A percentile compares a stretch with the other conserved stretches of the same genome.
Conservation (phyloP, 345 rosid genomes). For the Populus davidiana region DNA sequence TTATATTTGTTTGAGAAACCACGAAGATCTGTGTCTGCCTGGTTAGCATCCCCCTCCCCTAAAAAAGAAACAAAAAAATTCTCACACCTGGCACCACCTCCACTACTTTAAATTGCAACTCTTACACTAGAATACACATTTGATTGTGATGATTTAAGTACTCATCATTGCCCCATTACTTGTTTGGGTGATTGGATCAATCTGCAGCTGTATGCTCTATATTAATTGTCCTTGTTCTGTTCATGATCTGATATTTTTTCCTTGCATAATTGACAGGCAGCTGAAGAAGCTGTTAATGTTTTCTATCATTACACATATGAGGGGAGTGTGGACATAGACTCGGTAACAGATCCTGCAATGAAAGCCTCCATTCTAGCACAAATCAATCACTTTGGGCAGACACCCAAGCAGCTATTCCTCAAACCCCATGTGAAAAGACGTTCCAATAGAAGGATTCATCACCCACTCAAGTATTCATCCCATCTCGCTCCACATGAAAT, state of each 20-base stretch:
- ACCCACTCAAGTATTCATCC: slow-evolving; percentile 78
- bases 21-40: background rate
- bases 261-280: slow-evolving; percentile 56
- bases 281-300: slow-evolving; percentile 98
- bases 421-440: slow-evolving; percentile 89
- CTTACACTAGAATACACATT: background rate
- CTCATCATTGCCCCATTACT: background rate
- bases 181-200: background rate
- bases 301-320: slow-evolving; percentile 99
- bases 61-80: no score
- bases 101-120: background rate
- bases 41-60: background rate
- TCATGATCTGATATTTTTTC: slow-evolving; percentile 8
- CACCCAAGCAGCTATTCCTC: slow-evolving; percentile 95
- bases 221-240: slow-evolving; percentile 1
- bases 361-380: slow-evolving; percentile 99
- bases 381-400: slow-evolving; percentile 98
- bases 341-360: slow-evolving; percentile 96
- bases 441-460: slow-evolving; percentile 66
- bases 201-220: background rate
- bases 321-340: slow-evolving; percentile 98
- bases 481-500: slow-evolving; percentile 84
- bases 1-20: background rate
- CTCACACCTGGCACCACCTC: background rate
- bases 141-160: background rate